Evolutionary conservation across 2,329 filamentous ascomycete species (phyloP).

Genomic region (Sclerotinia sclerotiorum): DNA sequence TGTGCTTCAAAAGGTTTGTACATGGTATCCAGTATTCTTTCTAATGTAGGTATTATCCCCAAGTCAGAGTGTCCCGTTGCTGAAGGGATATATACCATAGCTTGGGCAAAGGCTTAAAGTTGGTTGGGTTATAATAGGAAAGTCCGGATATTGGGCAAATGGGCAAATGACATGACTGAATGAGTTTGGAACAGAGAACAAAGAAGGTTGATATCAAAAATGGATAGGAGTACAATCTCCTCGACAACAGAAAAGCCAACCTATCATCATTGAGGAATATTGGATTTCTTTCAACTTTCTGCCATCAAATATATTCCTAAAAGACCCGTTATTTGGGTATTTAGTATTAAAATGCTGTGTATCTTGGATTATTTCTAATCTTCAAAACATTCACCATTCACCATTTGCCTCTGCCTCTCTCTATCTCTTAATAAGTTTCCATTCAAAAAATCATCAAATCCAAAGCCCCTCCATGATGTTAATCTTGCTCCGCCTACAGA

Average conservation of each 20-base stretch:
- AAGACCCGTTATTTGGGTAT: no score
- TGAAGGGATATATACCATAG: background rate
- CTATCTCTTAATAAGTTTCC: background rate
- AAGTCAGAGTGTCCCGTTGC: background rate
- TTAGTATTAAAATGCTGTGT: background rate
- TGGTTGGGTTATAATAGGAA: background rate
- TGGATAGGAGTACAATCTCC: background rate
- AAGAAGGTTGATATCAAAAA: background rate
- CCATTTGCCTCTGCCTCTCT: background rate
- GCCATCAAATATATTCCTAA: background rate
- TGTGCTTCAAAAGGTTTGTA: conserved; percentile 1
- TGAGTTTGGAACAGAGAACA: background rate
- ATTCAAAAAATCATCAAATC: background rate
- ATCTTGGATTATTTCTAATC: background rate
- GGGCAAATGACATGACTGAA: background rate
- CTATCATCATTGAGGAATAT: background rate
- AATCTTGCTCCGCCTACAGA: background rate
- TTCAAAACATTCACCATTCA: background rate
- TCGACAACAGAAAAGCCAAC: background rate
- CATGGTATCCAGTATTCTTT: background rate
- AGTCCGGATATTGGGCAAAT: background rate
- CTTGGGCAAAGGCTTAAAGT: no score
- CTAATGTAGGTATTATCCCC: no score
- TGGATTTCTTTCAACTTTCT: background rate
- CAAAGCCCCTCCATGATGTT: background rate